These are phyloP conservation scores for Aspergillus jensenii DNA, from an alignment of 2,329 filamentous ascomycete genomes.

Conservation along the genomic window DNA sequence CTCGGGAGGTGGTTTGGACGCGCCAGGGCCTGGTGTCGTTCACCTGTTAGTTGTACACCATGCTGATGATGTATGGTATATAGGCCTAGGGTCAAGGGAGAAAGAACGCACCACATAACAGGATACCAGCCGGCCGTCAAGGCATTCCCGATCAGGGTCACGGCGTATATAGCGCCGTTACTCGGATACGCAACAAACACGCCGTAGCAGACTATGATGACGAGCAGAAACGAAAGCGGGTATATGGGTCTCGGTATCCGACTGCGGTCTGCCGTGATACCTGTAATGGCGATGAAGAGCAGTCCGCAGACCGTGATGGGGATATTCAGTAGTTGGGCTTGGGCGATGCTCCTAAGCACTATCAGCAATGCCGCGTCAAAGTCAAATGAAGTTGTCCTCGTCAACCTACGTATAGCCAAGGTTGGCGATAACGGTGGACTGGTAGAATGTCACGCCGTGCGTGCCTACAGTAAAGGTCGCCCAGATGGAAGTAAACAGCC, in stretches of 20 bases:
- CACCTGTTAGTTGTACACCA: too few species aligned
- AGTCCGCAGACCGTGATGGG: slow-evolving; percentile 46
- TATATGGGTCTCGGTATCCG: slow-evolving; percentile 46
- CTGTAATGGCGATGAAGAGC: slow-evolving; percentile 44
- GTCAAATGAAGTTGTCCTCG: too few species aligned
- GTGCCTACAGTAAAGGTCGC: slow-evolving; percentile 50
- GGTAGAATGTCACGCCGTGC: slow-evolving; percentile 45
- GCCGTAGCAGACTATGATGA: slow-evolving; percentile 48
- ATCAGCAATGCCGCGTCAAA: too few species aligned
- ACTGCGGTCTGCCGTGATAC: slow-evolving; percentile 45
- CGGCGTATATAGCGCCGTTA: slow-evolving; percentile 49
- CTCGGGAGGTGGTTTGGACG: slow-evolving; percentile 47
- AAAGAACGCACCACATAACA: slow-evolving; percentile 45
- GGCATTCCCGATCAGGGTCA: slow-evolving; percentile 47
- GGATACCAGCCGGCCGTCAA: slow-evolving; percentile 48
- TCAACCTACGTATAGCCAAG: slow-evolving; percentile 42
- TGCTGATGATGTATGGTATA: not conserved
- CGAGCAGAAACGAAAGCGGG: slow-evolving; percentile 44
- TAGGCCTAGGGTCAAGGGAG: not conserved
- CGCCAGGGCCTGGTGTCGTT: slow-evolving; percentile 41
- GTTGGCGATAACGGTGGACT: slow-evolving; percentile 43
- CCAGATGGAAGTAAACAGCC: slow-evolving; percentile 50
- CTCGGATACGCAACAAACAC: slow-evolving; percentile 49
- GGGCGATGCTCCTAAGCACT: not conserved
- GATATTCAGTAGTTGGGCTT: slow-evolving; percentile 50